Percentiles rank a stretch among this genome's conserved stretches.
Conservation (phyloP, 129 eudicot species). For the Pittosporum tobira region DNA sequence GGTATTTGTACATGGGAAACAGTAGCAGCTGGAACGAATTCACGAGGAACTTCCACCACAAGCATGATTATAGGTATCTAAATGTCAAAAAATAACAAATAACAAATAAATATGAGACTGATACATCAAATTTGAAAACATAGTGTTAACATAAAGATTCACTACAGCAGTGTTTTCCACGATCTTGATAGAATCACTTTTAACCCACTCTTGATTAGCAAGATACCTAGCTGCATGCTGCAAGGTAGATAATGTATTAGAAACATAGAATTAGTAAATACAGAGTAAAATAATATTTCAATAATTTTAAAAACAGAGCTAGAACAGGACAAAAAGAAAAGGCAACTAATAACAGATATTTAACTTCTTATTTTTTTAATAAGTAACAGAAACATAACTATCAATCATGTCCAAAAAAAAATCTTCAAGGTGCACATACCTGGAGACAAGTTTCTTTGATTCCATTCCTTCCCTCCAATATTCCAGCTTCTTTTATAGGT, state of each 20-base stretch:
- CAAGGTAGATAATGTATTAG: no score
- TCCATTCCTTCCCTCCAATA: conserved; percentile 88
- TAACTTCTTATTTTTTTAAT: no score
- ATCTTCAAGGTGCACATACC: no score
- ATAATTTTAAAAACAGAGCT: not conserved
- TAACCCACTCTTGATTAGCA: conserved; percentile 97
- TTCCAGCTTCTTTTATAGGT: conserved; percentile 96
- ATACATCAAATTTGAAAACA: conserved; percentile 6
- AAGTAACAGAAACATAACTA: no score
- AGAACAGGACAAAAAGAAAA: not conserved
- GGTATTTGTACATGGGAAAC: conserved; percentile 22
- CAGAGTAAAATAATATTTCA: not conserved
- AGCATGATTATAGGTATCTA: conserved; percentile 96
- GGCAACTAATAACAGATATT: not conserved
- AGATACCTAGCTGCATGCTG: conserved; percentile 96
- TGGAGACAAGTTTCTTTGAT: conserved; percentile 90
- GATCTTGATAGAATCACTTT: conserved; percentile 83
- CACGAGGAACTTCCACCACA: conserved; percentile 77
- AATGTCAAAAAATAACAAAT: conserved; percentile 4
- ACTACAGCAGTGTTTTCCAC: conserved; percentile 93
- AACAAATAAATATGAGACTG: not conserved
- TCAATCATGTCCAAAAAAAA: no score
- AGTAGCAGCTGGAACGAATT: conserved; percentile 36
- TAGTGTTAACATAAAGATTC: not conserved
- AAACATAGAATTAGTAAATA: no score